A percentile compares a stretch with the other conserved stretches of the same genome.
phyloP scores from a whole-genome alignment of 1,284 basidiomycete genomes.

The Tremellales sp. region DNA sequence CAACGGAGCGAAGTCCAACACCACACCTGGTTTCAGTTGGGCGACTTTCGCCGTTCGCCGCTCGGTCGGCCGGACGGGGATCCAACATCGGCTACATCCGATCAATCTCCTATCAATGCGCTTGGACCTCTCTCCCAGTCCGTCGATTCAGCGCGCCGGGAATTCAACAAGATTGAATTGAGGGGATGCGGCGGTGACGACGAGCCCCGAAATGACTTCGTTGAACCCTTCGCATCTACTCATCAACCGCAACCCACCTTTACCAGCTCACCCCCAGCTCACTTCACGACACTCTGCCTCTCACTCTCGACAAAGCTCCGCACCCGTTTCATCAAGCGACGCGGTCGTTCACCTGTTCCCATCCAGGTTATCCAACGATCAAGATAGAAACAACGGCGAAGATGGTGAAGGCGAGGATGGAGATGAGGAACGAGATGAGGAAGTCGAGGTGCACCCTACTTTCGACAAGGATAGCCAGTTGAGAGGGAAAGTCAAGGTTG shows the following conservation, averaged over 20 bases:
- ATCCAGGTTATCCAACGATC: no score
- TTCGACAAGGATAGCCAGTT: slow-evolving; percentile 28
- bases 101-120: not conserved
- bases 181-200: no score
- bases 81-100: no score
- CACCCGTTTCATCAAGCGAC: not conserved
- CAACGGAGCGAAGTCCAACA: no score
- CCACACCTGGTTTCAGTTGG: no score
- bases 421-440: slow-evolving; percentile 25
- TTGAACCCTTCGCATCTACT: slow-evolving; percentile 45
- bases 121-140: no score
- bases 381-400: no score
- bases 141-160: no score
- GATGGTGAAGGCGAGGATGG: slow-evolving; percentile 8
- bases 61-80: no score
- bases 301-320: not conserved
- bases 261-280: slow-evolving; percentile 41
- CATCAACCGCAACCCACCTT: slow-evolving; percentile 40
- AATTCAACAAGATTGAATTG: no score
- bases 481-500: slow-evolving; percentile 38
- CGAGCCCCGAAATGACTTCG: no score
- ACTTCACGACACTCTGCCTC: slow-evolving; percentile 23
- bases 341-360: not conserved
- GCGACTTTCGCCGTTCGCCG: no score
- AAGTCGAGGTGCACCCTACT: slow-evolving; percentile 35